Base-by-base conservation (phyloP, 2,329 filamentous ascomycete species). In the Talaromyces sp. region DNA sequence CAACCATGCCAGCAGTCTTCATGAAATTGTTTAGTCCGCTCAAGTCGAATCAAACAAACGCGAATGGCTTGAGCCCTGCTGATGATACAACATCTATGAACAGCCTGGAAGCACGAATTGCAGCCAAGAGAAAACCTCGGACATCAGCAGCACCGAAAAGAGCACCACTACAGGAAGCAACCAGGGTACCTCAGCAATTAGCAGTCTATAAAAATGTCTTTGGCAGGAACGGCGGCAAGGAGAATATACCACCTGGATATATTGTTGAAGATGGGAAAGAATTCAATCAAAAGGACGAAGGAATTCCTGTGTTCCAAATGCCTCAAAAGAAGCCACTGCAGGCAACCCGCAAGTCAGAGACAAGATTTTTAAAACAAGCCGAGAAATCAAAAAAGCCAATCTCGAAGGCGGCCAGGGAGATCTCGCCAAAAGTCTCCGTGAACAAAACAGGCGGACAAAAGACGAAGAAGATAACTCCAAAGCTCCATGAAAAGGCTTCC, bases 201-300 rank as follows among this genome's bases (percentile, higher is more conserved):
- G 72, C 73, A 4, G 71, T 74, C 46, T 69, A 71, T 19, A 66
- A 74, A 50, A 81, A 85, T 65, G 68, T 81, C n/a, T 66, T 75
- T 61, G 84, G 83, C 26, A 77, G 78, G 54, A 82, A 82, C 35
- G 79, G 79, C 4, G 85, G 85, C 6, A 88, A 88, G 65, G 85
- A 88, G 69, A 88, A 88, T 63, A 67, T 86, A 5, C 84, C 84
- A 14, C 85, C 84, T 0, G 79, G 79, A 3, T 57, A 64, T 32
- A 31, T 67, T 12, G 24, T 65, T 14, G 48, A 14, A 27, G 41
- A 58, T 38, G 58, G 62, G 11, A 54, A 64, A 53, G 68, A 70
- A 32, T 62, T 59, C 1, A 68, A 68, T 32, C 51, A 46, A 26
- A 54, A 46, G 29, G 62, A 64, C 48, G 46, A 31, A 58, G 61